These are phyloP conservation scores for Blastocladiella emersonii DNA, from an alignment of 371 early-diverging fungal species.

Conservation along the genomic window DNA sequence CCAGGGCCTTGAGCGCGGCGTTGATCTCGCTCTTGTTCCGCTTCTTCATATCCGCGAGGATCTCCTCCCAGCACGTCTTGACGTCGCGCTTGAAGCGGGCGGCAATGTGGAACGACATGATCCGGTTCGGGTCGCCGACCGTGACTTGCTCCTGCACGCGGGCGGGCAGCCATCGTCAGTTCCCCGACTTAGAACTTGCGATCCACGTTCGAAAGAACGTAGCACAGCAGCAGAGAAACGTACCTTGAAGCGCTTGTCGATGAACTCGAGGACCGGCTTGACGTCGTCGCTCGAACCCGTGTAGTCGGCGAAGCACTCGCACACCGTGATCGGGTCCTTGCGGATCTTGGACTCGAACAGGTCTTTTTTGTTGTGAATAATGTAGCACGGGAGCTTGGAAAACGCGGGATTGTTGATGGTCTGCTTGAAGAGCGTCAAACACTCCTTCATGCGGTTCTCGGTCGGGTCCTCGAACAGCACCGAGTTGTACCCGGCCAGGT, in stretches of 20 bases:
- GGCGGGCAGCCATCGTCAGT: too few relatives aligned
- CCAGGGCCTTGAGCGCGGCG: constrained; percentile 10
- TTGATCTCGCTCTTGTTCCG: constrained; percentile 10
- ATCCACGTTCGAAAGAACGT: neutral
- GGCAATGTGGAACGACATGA: constrained; percentile 12
- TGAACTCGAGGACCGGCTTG: neutral
- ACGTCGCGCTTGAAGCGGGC: constrained; percentile 12
- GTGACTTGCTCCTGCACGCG: constrained; percentile 11
- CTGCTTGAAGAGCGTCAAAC: constrained; percentile 8
- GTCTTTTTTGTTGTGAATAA: constrained; percentile 11
- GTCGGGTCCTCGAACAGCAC: constrained; percentile 15
- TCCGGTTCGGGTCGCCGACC: constrained; percentile 7
- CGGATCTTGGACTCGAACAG: constrained; percentile 11
- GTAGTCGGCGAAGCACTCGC: constrained; percentile 10
- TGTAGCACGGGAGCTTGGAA: constrained; percentile 4
- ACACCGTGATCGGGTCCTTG: constrained; percentile 8
- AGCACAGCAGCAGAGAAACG: neutral
- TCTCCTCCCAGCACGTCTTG: constrained; percentile 11
- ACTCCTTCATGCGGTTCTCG: constrained; percentile 8
- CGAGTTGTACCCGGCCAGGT: constrained; percentile 9
- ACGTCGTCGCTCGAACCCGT: neutral
- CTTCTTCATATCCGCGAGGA: constrained; percentile 6
- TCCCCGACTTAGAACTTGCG: too few relatives aligned
- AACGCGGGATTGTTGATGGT: constrained; percentile 3
- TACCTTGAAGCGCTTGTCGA: neutral